Conservation (phyloP, 495 filamentous ascomycete species). For the Daldinia loculata region DNA sequence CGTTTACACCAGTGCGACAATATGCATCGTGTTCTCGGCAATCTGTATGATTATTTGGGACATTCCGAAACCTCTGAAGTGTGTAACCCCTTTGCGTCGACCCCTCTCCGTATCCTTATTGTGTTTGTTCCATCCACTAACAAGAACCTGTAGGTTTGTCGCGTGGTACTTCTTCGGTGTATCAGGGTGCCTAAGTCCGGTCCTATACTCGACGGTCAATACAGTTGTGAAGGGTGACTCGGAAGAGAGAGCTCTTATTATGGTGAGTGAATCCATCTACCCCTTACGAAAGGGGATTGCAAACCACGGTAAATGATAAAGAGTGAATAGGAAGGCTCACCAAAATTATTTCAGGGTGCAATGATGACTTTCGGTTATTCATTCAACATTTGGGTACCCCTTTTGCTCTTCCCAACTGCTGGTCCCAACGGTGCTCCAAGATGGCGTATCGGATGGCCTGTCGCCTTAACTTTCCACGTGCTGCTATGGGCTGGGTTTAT, state of each 20-base stretch:
- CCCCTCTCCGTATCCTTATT: background rate
- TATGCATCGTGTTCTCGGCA: slow-evolving; percentile 50
- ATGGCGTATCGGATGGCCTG: slow-evolving; percentile 58
- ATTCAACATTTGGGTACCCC: slow-evolving; percentile 58
- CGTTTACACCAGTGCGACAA: slow-evolving; percentile 49
- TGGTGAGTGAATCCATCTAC: slow-evolving; percentile 42
- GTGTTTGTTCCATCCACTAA: background rate
- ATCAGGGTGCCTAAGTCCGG: slow-evolving; percentile 54
- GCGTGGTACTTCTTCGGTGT: slow-evolving; percentile 58
- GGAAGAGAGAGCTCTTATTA: slow-evolving; percentile 58
- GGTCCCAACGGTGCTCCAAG: slow-evolving; percentile 55
- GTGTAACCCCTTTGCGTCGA: slow-evolving; percentile 1
- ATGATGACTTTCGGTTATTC: slow-evolving; percentile 63
- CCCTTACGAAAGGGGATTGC: background rate
- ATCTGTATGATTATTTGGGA: slow-evolving; percentile 59
- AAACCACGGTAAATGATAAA: background rate
- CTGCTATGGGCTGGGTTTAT: slow-evolving; percentile 56
- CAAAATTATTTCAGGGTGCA: slow-evolving; percentile 44
- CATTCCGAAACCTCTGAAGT: slow-evolving; percentile 56
- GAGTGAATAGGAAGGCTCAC: background rate
- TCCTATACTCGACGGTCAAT: slow-evolving; percentile 59
- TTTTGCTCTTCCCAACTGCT: slow-evolving; percentile 55
- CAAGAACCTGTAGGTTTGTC: slow-evolving; percentile 46
- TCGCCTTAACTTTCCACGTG: slow-evolving; percentile 52
- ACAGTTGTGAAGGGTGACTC: slow-evolving; percentile 57